Conservation (phyloP, 495 filamentous ascomycete species). For the Xeromyces bisporus region DNA sequence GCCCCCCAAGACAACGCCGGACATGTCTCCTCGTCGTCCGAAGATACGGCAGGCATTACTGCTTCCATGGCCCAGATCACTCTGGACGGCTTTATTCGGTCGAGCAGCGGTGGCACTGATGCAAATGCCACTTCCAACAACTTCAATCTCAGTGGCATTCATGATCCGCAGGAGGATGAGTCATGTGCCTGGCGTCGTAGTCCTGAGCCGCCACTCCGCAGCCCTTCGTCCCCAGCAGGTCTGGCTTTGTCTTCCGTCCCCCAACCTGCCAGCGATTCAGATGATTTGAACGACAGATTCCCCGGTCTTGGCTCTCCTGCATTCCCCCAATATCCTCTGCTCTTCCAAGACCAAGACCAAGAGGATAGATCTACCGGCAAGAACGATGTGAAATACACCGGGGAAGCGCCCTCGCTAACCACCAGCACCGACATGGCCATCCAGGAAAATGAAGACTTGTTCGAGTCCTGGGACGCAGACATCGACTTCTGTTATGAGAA, state of each 20-base stretch:
- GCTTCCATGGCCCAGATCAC: constrained; percentile 4
- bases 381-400: constrained; percentile 9
- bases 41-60: constrained; percentile 11
- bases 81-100: constrained; percentile 9
- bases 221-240: constrained; percentile 7
- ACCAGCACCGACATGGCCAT: constrained; percentile 6
- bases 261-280: constrained; percentile 4
- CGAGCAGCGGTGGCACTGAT: constrained; percentile 16
- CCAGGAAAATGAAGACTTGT: constrained; percentile 25
- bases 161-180: constrained; percentile 63
- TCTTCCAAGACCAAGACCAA: constrained; percentile 3
- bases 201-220: constrained; percentile 8
- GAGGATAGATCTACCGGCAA: too few relatives aligned
- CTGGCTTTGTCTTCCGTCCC: constrained; percentile 7
- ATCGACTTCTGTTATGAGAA: constrained; percentile 92
- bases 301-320: constrained; percentile 25
- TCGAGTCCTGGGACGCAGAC: constrained; percentile 76
- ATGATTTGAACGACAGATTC: constrained; percentile 20
- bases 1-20: constrained; percentile 16
- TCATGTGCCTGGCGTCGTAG: constrained; percentile 17
- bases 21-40: constrained; percentile 14
- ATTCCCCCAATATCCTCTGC: constrained; percentile 16
- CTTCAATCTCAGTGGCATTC: constrained; percentile 33
- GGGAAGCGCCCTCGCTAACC: constrained; percentile 1
- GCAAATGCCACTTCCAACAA: constrained; percentile 26